Base-by-base conservation (phyloP, 495 filamentous ascomycete species). In the Emericellopsis terricola region DNA sequence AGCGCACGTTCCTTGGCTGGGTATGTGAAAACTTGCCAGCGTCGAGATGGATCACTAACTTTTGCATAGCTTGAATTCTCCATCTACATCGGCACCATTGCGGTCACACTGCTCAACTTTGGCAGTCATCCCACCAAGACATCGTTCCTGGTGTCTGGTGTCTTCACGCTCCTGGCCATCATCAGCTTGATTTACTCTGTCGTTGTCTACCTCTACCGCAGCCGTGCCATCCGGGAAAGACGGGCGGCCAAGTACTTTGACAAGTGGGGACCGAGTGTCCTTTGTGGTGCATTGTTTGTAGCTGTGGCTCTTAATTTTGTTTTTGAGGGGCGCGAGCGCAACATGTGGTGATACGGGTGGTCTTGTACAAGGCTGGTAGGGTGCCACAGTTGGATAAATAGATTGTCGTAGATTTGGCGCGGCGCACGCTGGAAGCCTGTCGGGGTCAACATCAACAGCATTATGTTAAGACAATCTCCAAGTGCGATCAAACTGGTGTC, bases 1-100 rank as follows among this genome's bases (percentile, higher is more conserved):
- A 97, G 50, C 71, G 89, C 39, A 97, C 89, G 9, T 97, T 94
- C 56, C 68, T 97, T 40, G 79, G 83, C 24, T 97, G 89, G 89
- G 70, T 74, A 26, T 26, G 23, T 21, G 19, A 2, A 15, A 18
- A 19, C 26, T 40, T 0, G 21, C 8, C 1, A 15, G 20, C 11
- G 4, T 19, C 2, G n/a, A 19, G n/a, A 2, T 17, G 13, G 43
- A 38, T 51, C 30, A 53, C 42, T 32, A 36, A 2, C 9, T 17
- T 15, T n/a, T 8, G 15, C 14, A 26, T 39, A 71, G 67, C 81
- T 96, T 37, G 87, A 97, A 57, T 94, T 89, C 60, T 81, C 76
- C 31, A 89, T 97, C 56, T 78, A 94, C 49, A 72, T 97, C 16
- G 82, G 80, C 44, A 78, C 82, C 37, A 93, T 97, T 39, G 86